Conservation (phyloP, 768 basidiomycete species). For the Collybia nuda region DNA sequence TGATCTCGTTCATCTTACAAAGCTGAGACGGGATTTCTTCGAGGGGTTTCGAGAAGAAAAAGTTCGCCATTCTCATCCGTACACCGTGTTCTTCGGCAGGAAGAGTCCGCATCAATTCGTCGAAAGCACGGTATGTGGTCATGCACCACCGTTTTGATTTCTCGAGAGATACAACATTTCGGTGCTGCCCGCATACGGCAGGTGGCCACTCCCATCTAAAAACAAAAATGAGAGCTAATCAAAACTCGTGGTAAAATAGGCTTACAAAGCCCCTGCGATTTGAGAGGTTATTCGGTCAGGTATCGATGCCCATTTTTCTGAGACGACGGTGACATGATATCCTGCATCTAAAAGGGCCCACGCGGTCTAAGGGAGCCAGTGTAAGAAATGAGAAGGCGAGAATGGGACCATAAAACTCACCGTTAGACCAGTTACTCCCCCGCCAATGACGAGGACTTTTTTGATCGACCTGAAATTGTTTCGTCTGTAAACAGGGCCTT, state of each 20-base stretch:
- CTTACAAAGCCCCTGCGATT: constrained; percentile 27
- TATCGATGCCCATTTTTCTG: constrained; percentile 21
- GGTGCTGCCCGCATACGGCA: constrained; percentile 37
- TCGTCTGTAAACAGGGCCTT: background rate
- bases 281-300: constrained; percentile 21
- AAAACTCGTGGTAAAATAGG: background rate
- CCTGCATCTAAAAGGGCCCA: constrained; percentile 34
- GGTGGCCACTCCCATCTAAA: constrained; percentile 37
- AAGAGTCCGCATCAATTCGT: constrained; percentile 17
- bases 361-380: constrained; percentile 14
- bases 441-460: constrained; percentile 6
- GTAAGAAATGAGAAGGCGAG: background rate
- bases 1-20: constrained; percentile 28
- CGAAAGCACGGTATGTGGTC: constrained; percentile 32
- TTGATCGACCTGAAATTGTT: background rate
- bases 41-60: constrained; percentile 29
- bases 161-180: constrained; percentile 29
- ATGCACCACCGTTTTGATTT: constrained; percentile 35
- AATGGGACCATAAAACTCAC: background rate
- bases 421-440: constrained; percentile 8
- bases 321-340: constrained; percentile 32
- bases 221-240: constrained; percentile 1
- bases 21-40: constrained; percentile 24
- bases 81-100: constrained; percentile 26
- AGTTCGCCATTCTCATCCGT: constrained; percentile 30